Conservation (phyloP, 768 basidiomycete species). For the Phylloporus arenicola region DNA sequence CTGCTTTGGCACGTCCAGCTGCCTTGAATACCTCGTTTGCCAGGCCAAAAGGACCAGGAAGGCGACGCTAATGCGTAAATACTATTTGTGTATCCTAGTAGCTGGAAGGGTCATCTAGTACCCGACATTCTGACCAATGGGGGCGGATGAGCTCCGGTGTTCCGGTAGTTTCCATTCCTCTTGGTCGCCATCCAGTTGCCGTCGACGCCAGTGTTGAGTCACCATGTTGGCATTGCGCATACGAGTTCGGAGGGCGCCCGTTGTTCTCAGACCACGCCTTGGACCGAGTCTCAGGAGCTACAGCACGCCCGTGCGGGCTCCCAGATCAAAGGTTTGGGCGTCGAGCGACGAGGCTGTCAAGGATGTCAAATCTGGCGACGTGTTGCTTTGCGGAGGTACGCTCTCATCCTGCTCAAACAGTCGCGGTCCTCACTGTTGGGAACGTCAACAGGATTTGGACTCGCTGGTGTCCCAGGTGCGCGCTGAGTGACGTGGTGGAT, state of each 20-base stretch:
- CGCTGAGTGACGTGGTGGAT: not conserved
- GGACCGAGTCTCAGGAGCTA: constrained; percentile 18
- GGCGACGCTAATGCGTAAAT: constrained; percentile 36
- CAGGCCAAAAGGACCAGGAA: constrained; percentile 61
- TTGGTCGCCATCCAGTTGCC: not conserved
- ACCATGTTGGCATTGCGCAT: constrained; percentile 17
- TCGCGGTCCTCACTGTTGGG: not conserved
- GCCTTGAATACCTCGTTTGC: constrained; percentile 50
- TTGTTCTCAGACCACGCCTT: constrained; percentile 16
- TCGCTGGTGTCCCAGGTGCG: constrained; percentile 82
- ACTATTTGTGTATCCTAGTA: not conserved
- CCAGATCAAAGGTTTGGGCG: constrained; percentile 66
- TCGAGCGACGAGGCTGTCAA: constrained; percentile 80
- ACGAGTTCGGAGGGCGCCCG: constrained; percentile 11
- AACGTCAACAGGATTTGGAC: constrained; percentile 65
- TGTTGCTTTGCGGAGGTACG: constrained; percentile 78
- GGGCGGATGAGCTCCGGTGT: constrained; percentile 25
- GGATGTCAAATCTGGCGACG: constrained; percentile 75
- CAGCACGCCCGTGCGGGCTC: constrained; percentile 21
- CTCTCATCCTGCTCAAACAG: not conserved
- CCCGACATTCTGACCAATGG: too few species aligned
- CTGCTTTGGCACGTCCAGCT: constrained; percentile 12
- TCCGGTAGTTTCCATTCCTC: not conserved
- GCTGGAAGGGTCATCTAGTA: too few species aligned
- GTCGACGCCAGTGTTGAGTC: constrained; percentile 1